Conservation (phyloP, 2,329 filamentous ascomycete genomes). For the Fusarium nodosum region DNA sequence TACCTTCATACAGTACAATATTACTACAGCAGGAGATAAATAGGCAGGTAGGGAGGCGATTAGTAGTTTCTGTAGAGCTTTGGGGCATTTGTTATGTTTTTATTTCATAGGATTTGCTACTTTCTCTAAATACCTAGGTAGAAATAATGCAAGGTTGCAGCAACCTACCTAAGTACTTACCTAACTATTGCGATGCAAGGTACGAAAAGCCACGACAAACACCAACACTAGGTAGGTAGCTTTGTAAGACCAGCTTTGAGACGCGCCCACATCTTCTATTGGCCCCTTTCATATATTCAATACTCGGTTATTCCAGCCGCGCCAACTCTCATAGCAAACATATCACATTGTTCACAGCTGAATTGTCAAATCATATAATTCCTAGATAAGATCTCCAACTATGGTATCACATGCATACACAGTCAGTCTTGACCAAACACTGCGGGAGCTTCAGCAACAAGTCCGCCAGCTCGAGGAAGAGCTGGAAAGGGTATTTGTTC, state of each 20-base stretch:
- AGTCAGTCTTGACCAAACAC: conserved; percentile 73
- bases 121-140: neutral
- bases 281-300: neutral
- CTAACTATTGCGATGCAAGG: neutral
- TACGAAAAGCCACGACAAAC: neutral
- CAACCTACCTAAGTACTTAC: no score
- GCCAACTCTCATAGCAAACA: neutral
- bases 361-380: neutral
- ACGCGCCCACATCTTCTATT: conserved; percentile 10
- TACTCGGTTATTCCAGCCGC: neutral
- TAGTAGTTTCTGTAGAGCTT: neutral
- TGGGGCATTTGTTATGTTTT: neutral
- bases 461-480: conserved; percentile 67
- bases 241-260: neutral
- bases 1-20: neutral
- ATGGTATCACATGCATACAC: conserved; percentile 51
- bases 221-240: neutral
- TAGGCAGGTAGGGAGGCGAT: neutral
- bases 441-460: conserved; percentile 74
- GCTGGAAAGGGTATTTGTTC: conserved; percentile 60
- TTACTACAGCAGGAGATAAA: no score
- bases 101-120: neutral
- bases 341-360: neutral
- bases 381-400: conserved; percentile 38
- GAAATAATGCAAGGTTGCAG: neutral